Base-by-base conservation (phyloP, 2,329 filamentous ascomycete genomes). In the Talaromyces rugulosus region DNA sequence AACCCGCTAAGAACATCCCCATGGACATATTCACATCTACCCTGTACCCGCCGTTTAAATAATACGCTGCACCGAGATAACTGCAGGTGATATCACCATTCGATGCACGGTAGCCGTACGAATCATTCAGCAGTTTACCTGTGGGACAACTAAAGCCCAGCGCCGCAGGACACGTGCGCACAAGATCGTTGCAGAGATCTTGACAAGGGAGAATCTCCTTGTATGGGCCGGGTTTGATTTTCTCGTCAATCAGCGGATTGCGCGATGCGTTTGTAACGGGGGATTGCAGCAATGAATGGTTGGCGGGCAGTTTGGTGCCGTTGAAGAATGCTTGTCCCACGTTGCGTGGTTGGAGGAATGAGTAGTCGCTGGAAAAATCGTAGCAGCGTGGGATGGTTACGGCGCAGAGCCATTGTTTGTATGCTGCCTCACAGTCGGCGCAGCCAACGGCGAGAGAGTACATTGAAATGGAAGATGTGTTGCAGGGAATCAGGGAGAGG, bases 391-490 rank as follows among this genome's bases (percentile, higher is more conserved):
- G 95, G 64, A 99, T 95, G 16, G 87, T 89, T 31, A 98, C 92
- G 28, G 91, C 90, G 79, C 95, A 99, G 23, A 99, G 87, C 95
- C 95, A 99, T 70, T 87, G 82, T 75, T 96, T 97, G 83, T 99
- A 99, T 8, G 92, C 91, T 0, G 73, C 71, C 16, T 81, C 85
- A 76, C 95, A 99, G 74, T 96, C 85, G 51, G 80, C 75, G 80
- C 95, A 99, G 67, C 77, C 85, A 50, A 87, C 85, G 1, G 87
- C 89, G 14, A 98, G 86, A 1, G 92, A 96, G 78, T 96, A 99
- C 66, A 85, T 85, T 14, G 90, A 86, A 36, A 88, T 87, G 1
- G 84, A 78, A 0, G 85, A 84, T 2, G 91, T 89, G 69, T 96
- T 88, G 81, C 95, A 99, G 14, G 91, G 87, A 28, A 96, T 85